Base-by-base conservation (phyloP, 2,329 filamentous ascomycete genomes). In the Tolypocladium paradoxum region DNA sequence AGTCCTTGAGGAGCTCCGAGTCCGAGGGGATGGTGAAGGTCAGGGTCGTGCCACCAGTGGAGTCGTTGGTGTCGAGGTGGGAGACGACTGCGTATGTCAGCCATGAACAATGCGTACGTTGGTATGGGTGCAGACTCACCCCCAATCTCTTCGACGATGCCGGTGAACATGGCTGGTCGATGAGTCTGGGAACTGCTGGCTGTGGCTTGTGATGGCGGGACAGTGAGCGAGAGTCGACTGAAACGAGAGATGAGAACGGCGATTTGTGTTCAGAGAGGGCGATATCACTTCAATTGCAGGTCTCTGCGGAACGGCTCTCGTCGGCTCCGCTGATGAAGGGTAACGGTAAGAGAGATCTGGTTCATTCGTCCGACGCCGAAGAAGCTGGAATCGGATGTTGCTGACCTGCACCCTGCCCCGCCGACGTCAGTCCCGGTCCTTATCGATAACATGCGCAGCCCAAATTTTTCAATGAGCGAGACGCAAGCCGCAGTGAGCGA, bases 81-180 rank as follows among this genome's bases (percentile, higher is more conserved):
- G 88, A 85, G 72, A 97, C 85, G 66, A 87, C 92, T 96, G 70
- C n/a, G 34, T 24, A 45, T 65, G 60, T 63, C 37, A 20, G 27
- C 18, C 4, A 11, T 50, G 37, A n/a, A 24, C 36, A 20, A 14
- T 22, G 24, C 24, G 16, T 27, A 20, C 31, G 46, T 38, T 33
- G 14, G 3, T 18, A 38, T 24, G 34, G 27, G 24, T 18, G 43
- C 5, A 50, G 54, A 75, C 84, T 72, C 75, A 95, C 92, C 91
- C 75, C 93, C 93, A 58, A 97, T 86, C 57, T 86, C 87, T 73
- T 96, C 90, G 52, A 96, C 88, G 57, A 96, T 87, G 61, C 93
- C 93, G 54, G 93, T 97, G 67, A 99, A 97, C 93, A 99, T 97
- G 56, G 61, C 16, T 12, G 46, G 29, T 5, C 12, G 31, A 14